phyloP scores from a whole-genome alignment of 805 yeast genomes.

The Ogataea chonburiensis region DNA sequence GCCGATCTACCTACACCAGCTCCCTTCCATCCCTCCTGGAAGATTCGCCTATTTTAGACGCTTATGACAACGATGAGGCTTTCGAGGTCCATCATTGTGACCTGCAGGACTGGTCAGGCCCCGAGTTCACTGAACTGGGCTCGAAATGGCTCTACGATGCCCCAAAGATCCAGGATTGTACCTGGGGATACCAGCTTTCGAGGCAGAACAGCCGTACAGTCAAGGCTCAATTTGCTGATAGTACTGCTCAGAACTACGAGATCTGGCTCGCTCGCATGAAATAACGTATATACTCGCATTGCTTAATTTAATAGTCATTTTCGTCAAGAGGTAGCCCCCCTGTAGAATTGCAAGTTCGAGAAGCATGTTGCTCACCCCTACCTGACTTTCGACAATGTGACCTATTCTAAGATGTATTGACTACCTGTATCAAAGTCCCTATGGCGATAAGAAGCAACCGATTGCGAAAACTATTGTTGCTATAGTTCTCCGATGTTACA shows the following conservation, averaged over 20 bases:
- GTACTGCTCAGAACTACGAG: constrained; percentile 18
- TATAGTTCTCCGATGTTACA: too few relatives aligned
- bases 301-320: too few relatives aligned
- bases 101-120: constrained; percentile 11
- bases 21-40: constrained; percentile 26
- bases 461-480: too few relatives aligned
- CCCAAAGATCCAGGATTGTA: constrained; percentile 8
- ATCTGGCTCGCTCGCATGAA: constrained; percentile 18
- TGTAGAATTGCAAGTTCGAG: too few relatives aligned
- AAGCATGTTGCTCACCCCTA: too few relatives aligned
- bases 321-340: too few relatives aligned
- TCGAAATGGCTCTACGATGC: constrained; percentile 20
- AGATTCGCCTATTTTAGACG: constrained; percentile 18
- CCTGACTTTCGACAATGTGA: too few relatives aligned
- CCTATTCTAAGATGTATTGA: too few relatives aligned
- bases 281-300: constrained; percentile 11
- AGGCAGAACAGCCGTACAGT: constrained; percentile 10
- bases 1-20: constrained; percentile 17
- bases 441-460: too few relatives aligned
- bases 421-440: too few relatives aligned
- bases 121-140: constrained; percentile 1
- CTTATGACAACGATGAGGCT: constrained; percentile 15
- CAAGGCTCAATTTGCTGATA: constrained; percentile 6
- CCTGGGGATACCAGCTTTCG: constrained; percentile 20
- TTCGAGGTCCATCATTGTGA: constrained; percentile 17